Conservation (phyloP, 768 basidiomycete species). For the Coprinopsis marcescibilis region DNA sequence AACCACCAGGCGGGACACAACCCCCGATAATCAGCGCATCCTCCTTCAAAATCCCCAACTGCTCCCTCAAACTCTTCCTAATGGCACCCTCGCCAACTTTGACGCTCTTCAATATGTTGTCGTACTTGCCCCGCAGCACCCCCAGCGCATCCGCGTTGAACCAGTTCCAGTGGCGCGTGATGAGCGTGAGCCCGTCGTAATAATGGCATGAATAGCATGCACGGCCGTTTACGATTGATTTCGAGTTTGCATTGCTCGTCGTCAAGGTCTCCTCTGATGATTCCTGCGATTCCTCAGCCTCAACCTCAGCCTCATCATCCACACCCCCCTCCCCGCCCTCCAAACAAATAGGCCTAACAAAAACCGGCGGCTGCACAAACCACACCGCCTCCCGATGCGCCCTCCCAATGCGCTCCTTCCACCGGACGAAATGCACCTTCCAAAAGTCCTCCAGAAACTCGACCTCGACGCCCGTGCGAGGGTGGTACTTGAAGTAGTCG, state of each 20-base stretch:
- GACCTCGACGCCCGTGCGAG: conserved; percentile 37
- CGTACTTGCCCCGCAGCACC: conserved; percentile 79
- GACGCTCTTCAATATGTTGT: conserved; percentile 59
- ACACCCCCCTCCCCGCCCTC: conserved; percentile 18
- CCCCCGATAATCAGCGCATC: conserved; percentile 63
- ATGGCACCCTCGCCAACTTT: conserved; percentile 83
- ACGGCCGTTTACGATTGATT: conserved; percentile 59
- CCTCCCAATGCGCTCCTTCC: conserved; percentile 49
- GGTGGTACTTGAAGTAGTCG: conserved; percentile 65
- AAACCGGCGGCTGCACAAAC: conserved; percentile 92
- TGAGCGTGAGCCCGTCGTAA: conserved; percentile 90
- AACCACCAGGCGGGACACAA: no score
- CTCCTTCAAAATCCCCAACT: conserved; percentile 71
- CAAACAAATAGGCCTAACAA: conserved; percentile 60
- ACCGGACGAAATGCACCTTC: conserved; percentile 62
- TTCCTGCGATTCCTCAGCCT: neutral
- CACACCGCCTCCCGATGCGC: conserved; percentile 78
- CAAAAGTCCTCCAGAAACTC: conserved; percentile 79
- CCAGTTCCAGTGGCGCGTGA: conserved; percentile 92
- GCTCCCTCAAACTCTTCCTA: conserved; percentile 72
- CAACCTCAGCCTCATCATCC: conserved; percentile 36
- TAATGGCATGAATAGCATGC: conserved; percentile 79
- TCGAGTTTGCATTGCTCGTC: conserved; percentile 24
- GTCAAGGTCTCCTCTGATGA: neutral
- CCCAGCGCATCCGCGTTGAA: conserved; percentile 96